Evolutionary conservation across 306 rosid species (phyloP), one percentile per base, ranked within the genome.

Genomic region (Quercus parvula): DNA sequence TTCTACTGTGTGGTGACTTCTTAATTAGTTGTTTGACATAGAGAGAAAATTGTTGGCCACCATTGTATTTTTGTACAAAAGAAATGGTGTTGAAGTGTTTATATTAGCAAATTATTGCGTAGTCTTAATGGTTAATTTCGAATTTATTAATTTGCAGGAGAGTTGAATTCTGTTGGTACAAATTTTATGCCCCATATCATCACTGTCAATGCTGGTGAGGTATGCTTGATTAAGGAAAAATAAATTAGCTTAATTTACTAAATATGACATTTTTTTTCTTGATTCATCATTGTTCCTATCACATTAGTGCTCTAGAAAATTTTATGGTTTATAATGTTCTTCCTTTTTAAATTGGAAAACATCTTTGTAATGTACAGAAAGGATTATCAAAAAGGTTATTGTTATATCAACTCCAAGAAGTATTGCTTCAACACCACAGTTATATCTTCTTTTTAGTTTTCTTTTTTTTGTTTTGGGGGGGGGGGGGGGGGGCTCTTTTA

Each of bases 131-230:
- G 77, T 51, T 75, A 59, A 3, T 44, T 55, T 57, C 4, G 25
- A 49, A 59, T 83, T n/a, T 54, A 24, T 56, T 83, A 52, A 76
- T 83, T 38, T 83, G 79, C 67, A 94, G 97, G 91, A 77, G 92
- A 88, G n/a, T 81, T 83, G 81, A 84, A 84, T 80, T 79, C 82
- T 22, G 74, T 86, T 18, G 98, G 98, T 27, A 88, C 89, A 75
- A 84, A 81, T 77, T 92, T 92, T 76, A 84, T 85, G 94, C 94
- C 97, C 38, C 98, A 91, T 80, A 84, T 94, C 80, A 91, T 94
- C 76, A 84, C 86, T 19, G 91, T 91, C 77, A 82, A 87, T 70
- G 80, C 94, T 71, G 98, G 94, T 31, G 95, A 94, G 98, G 98
- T 94, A 86, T 14, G 89, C 71, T 83, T 84, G n/a, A 69, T 68